Base-by-base conservation (phyloP, 352 stramenopile species). In the Phytophthora melonis region DNA sequence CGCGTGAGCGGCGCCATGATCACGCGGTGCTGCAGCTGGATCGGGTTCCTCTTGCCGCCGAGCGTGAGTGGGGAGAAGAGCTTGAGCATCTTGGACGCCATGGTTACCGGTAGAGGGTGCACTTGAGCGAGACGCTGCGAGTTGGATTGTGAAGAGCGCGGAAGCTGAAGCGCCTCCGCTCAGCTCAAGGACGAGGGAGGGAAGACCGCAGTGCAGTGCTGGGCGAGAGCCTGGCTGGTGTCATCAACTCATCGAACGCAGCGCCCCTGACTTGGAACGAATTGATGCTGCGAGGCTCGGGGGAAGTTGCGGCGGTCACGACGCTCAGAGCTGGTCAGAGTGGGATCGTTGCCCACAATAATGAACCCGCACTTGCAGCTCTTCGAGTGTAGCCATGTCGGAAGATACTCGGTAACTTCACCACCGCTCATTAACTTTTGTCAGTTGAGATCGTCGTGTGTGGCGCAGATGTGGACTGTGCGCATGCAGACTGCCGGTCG, bases 1-100 rank as follows among this genome's bases (percentile, higher is more conserved):
- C 70, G 77, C 19, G 86, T 94, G 14, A 91, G 69, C 16, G 87
- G 87, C n/a, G 86, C 87, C 79, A 93, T 87, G 27, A 91, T 74
- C 23, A 94, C 71, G 54, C 87, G 84, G 56, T 94, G 83, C 32
- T 66, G 56, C 45, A 93, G 66, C 7, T 80, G 60, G 18, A 91
- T 25, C 10, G 70, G 78, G 10, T 68, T 69, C 25, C 25, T 63
- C 23, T 75, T 78, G 63, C 77, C 81, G 61, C 83, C 83, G 25
- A 90, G 69, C 16, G 55, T 75, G 3, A 91, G 56, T 7, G 81
- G 74, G 5, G 78, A 77, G 71, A 88, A 87, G 58, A 91, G 77
- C 39, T 76, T 77, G 52, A 66, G 19, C 43, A 53, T 50, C 77
- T 82, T 84, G 58, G 70, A 64, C 43, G 54, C 30, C 66, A 74